phyloP scores from a whole-genome alignment of 2,329 filamentous ascomycete genomes.

The Albophoma yamanashiensis region DNA sequence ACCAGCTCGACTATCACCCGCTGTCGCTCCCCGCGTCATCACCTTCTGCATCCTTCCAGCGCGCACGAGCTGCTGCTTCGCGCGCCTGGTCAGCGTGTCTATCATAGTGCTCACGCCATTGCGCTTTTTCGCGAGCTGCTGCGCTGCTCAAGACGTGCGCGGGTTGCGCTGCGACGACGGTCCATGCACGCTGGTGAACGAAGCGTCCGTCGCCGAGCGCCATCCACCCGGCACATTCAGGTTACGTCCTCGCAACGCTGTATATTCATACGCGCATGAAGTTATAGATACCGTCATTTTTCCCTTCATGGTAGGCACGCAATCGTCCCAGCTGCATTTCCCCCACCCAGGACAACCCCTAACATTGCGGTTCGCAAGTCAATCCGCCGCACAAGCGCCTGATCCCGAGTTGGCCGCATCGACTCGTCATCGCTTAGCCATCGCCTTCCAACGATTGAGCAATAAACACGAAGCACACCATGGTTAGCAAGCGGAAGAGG shows the following conservation, averaged over 20 bases:
- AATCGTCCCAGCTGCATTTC: not conserved
- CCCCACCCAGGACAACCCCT: not conserved
- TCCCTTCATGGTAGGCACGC: not conserved
- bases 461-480: constrained; percentile 4
- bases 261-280: not conserved
- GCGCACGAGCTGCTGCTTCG: not conserved
- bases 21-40: constrained; percentile 2
- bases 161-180: not conserved
- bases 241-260: not conserved
- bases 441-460: not conserved
- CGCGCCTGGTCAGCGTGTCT: not conserved
- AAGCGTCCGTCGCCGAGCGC: not conserved
- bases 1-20: constrained; percentile 2
- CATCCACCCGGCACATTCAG: not conserved
- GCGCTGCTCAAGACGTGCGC: not conserved
- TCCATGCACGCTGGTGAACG: not conserved
- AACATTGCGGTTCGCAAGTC: not conserved
- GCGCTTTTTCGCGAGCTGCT: not conserved
- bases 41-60: not conserved
- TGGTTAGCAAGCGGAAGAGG: constrained; percentile 44
- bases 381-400: not conserved
- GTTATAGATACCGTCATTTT: not conserved
- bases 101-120: not conserved
- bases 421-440: not conserved
- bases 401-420: not conserved